Base-by-base conservation (phyloP, 306 rosid genomes). In the Malus fusca region DNA sequence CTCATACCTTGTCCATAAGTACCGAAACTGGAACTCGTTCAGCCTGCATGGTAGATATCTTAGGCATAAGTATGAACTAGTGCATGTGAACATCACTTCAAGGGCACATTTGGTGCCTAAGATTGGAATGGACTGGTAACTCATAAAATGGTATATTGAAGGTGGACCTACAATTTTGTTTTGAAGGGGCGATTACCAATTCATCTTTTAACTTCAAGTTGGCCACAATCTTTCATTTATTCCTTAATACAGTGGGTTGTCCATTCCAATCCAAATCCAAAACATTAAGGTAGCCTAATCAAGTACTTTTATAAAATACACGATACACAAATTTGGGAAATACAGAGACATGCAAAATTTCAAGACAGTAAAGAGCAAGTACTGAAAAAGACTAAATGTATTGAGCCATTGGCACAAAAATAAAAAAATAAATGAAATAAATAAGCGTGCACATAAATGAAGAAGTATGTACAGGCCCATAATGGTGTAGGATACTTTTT, bases 11-110 rank as follows among this genome's bases (percentile, higher is more conserved):
- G 82, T 89, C 97, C 74, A 78, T 80, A 62, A 95, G 88, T 83
- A 95, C 83, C 79, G 60, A 67, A 66, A 88, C 96, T 44, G 98
- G 93, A 97, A 90, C 92, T 68, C 97, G 78, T 63, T 92, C 87
- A 77, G 90, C 98, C 97, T 95, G 91, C 73, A 74, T 65, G 69
- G 81, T n/a, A 82, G 66, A 79, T 52, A 44, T 75, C 65, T 75
- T 66, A 67, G 77, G 46, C 37, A 68, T 51, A 74, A 56, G 11
- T 25, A 58, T 1, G 40, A 40, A 25, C 26, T 73, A 40, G 18
- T 73, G 68, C 42, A 23, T 55, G 42, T 63, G 42, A 15, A 63
- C 42, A 63, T 63, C 15, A 28, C 68, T 28, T 6, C 31, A 14
- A 63, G 68, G 44, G 44, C 11, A 1, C 44, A 8, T 40, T 40